These are phyloP conservation scores for Hirschfeldia incana DNA, from an alignment of 345 rosid genomes.

Conservation along the genomic window DNA sequence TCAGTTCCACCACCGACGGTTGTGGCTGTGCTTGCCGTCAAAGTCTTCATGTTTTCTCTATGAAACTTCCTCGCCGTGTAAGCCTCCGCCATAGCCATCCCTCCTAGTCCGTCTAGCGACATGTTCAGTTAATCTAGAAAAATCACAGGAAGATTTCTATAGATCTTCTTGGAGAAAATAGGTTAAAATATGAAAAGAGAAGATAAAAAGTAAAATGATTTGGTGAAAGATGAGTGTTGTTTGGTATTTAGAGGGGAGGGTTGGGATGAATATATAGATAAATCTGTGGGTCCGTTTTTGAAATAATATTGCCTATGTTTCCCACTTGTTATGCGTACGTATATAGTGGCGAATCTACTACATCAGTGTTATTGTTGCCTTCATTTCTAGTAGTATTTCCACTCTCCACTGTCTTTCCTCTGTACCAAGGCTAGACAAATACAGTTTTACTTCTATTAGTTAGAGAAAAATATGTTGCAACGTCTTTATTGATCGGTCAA, in stretches of 20 bases:
- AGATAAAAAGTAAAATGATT: not conserved
- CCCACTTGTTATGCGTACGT: constrained; percentile 22
- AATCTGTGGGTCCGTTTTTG: constrained; percentile 32
- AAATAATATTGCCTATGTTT: constrained; percentile 26
- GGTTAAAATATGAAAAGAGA: not conserved
- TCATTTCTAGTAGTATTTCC: not conserved
- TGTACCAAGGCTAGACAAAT: not conserved
- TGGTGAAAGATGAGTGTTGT: constrained; percentile 27
- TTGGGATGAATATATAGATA: constrained; percentile 33
- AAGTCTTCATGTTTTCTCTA: constrained; percentile 28
- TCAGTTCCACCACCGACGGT: constrained; percentile 18
- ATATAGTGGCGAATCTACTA: constrained; percentile 26
- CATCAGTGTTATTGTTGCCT: not conserved
- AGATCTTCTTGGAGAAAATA: not conserved
- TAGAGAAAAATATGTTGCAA: not conserved
- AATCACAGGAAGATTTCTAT: not conserved
- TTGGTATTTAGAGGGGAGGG: constrained; percentile 13
- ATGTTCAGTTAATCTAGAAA: constrained; percentile 22
- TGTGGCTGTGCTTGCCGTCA: constrained; percentile 10
- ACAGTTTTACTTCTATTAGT: not conserved
- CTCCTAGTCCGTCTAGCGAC: constrained; percentile 36
- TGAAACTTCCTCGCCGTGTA: constrained; percentile 39
- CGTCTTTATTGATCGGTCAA: not conserved
- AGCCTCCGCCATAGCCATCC: constrained; percentile 30
- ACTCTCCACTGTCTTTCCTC: not conserved